Percentiles rank a stretch among this genome's conserved stretches.
These are phyloP conservation scores for Salix brachista DNA, from an alignment of 345 rosid genomes.

Conservation along the genomic window DNA sequence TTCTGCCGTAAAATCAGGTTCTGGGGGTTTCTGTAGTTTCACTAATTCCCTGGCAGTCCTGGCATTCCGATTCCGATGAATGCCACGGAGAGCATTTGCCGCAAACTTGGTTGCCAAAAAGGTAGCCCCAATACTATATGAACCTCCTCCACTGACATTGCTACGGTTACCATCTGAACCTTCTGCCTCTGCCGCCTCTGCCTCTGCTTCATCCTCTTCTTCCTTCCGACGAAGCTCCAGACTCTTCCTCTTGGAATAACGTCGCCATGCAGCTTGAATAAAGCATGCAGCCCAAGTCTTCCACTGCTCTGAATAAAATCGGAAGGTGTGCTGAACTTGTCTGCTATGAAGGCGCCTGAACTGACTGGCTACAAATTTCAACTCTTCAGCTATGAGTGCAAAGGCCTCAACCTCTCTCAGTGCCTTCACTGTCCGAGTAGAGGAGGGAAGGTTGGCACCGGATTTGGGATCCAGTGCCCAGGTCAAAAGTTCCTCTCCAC, in stretches of 20 bases:
- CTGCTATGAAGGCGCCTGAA: slow-evolving; percentile 92
- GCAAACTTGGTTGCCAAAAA: slow-evolving; percentile 85
- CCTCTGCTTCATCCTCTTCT: slow-evolving; percentile 49
- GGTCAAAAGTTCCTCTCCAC: slow-evolving; percentile 92
- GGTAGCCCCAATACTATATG: slow-evolving; percentile 82
- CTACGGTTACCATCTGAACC: slow-evolving; percentile 32
- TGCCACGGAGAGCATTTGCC: slow-evolving; percentile 84
- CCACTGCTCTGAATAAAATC: slow-evolving; percentile 97
- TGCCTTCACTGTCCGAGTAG: slow-evolving; percentile 92
- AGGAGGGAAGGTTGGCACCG: slow-evolving; percentile 82
- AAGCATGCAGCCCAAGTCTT: slow-evolving; percentile 99
- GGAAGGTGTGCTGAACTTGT: slow-evolving; percentile 94
- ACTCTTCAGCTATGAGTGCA: slow-evolving; percentile 81
- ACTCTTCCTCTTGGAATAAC: slow-evolving; percentile 70
- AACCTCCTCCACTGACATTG: slow-evolving; percentile 45
- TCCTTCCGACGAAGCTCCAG: slow-evolving; percentile 71
- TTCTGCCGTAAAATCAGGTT: slow-evolving; percentile 92
- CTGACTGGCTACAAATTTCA: slow-evolving; percentile 90
- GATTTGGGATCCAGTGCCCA: slow-evolving; percentile 98
- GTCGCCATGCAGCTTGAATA: slow-evolving; percentile 95
- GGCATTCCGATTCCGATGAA: slow-evolving; percentile 70
- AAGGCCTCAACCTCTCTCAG: slow-evolving; percentile 85
- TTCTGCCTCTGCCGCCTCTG: slow-evolving; percentile 41
- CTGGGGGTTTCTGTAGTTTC: slow-evolving; percentile 83
- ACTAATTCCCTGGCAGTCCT: slow-evolving; percentile 66